phyloP scores from a whole-genome alignment of 495 filamentous ascomycete species.

The Hypoxylon subgilvum region DNA sequence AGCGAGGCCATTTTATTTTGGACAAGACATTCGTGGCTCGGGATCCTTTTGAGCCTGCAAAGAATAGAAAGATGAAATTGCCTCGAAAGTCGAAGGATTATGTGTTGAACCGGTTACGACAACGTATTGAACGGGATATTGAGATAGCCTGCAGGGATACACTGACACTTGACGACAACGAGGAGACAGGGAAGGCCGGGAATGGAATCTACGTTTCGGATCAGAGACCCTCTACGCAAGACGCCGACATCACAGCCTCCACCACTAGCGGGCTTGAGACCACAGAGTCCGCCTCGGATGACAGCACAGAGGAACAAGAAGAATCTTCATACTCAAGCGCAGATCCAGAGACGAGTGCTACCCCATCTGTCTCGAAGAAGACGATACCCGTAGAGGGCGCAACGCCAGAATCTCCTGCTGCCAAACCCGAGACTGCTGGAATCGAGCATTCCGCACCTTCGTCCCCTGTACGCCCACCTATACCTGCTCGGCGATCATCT shows the following conservation, averaged over 20 bases:
- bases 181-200: constrained; percentile 24
- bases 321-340: constrained; percentile 15
- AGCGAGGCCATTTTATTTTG: constrained; percentile 54
- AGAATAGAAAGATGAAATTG: constrained; percentile 24
- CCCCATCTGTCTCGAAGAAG: constrained; percentile 16
- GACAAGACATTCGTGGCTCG: constrained; percentile 54
- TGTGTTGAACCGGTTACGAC: constrained; percentile 43
- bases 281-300: constrained; percentile 16
- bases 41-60: constrained; percentile 37
- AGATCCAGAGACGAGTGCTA: constrained; percentile 22
- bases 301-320: constrained; percentile 15
- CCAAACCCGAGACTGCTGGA: constrained; percentile 1
- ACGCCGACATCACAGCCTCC: constrained; percentile 2
- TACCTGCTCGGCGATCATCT: constrained; percentile 23
- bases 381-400: constrained; percentile 8
- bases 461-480: constrained; percentile 10
- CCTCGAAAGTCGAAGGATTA: constrained; percentile 34
- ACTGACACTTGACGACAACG: constrained; percentile 49
- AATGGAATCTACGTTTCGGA: constrained; percentile 6
- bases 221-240: constrained; percentile 9
- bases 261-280: constrained; percentile 15
- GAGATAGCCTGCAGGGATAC: constrained; percentile 55
- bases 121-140: constrained; percentile 50
- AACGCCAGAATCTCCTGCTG: not conserved
- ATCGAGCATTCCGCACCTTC: constrained; percentile 1